A percentile compares a stretch with the other conserved stretches of the same genome.
Conservation (phyloP, 805 yeast genomes). For the Nakazawaea ernobii region DNA sequence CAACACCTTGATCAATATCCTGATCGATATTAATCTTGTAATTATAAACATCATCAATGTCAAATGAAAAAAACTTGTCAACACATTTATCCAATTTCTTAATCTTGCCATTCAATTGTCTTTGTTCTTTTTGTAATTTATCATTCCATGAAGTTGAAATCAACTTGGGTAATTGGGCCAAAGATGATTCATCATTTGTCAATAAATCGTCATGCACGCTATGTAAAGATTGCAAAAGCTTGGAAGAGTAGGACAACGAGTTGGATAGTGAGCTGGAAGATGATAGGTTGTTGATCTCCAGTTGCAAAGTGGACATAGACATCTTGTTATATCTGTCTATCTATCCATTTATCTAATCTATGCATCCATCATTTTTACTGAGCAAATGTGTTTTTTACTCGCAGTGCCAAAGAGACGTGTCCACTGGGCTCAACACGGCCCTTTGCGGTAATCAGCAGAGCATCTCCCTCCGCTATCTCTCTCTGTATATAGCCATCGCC, state of each 20-base stretch:
- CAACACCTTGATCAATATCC: slow-evolving; percentile 20
- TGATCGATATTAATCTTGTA: slow-evolving; percentile 25
- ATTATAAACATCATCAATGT: slow-evolving; percentile 20
- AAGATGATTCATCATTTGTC: not conserved
- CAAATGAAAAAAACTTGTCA: slow-evolving; percentile 20
- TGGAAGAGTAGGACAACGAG: not conserved
- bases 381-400: too few relatives aligned
- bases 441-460: too few relatives aligned
- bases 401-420: too few relatives aligned
- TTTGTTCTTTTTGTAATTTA: slow-evolving; percentile 25
- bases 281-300: not conserved
- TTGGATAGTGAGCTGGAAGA: not conserved
- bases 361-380: too few relatives aligned
- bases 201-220: not conserved
- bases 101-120: slow-evolving; percentile 20
- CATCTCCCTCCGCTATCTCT: too few relatives aligned
- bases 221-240: not conserved
- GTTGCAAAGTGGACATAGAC: not conserved
- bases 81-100: slow-evolving; percentile 20
- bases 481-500: too few relatives aligned
- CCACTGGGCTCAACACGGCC: too few relatives aligned
- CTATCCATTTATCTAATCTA: too few relatives aligned
- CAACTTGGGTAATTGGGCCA: not conserved
- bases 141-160: slow-evolving; percentile 17
- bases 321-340: not conserved